These are phyloP conservation scores for Peziza echinospora DNA, from an alignment of 495 filamentous ascomycete species.

Conservation along the genomic window DNA sequence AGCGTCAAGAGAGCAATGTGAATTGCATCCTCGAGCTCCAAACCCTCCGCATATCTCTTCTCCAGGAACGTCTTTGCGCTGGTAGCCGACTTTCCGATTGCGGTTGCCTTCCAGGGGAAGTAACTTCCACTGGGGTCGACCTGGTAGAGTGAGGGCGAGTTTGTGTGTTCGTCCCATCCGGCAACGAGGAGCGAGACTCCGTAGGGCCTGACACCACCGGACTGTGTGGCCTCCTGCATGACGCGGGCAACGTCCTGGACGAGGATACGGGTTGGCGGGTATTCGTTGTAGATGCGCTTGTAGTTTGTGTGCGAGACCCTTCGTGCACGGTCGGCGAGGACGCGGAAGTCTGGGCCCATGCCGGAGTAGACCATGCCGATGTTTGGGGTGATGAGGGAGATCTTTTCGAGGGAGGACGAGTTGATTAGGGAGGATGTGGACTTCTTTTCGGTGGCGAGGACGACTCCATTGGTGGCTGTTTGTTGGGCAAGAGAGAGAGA, in stretches of 20 bases:
- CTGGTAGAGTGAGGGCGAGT: slow-evolving; percentile 92
- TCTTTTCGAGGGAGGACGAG: slow-evolving; percentile 82
- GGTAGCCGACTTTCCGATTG: slow-evolving; percentile 94
- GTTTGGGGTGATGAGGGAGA: slow-evolving; percentile 92
- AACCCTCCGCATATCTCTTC: slow-evolving; percentile 90
- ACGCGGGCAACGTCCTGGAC: slow-evolving; percentile 95
- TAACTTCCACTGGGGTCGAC: slow-evolving; percentile 93
- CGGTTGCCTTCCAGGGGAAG: slow-evolving; percentile 98
- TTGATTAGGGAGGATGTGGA: slow-evolving; percentile 94
- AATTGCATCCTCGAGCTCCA: slow-evolving; percentile 95
- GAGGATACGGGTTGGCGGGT: slow-evolving; percentile 92
- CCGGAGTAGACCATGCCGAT: slow-evolving; percentile 99
- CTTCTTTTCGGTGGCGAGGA: slow-evolving; percentile 98
- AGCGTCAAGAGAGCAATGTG: slow-evolving; percentile 94
- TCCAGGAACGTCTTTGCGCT: slow-evolving; percentile 97
- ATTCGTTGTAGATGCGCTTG: slow-evolving; percentile 99
- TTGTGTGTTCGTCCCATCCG: slow-evolving; percentile 99
- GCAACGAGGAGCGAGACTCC: slow-evolving; percentile 88
- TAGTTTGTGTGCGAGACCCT: slow-evolving; percentile 98
- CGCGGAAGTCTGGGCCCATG: slow-evolving; percentile 96
- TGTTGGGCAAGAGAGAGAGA: too few relatives aligned
- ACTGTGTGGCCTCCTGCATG: slow-evolving; percentile 97
- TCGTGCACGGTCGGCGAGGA: slow-evolving; percentile 89
- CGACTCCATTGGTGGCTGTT: slow-evolving; percentile 93
- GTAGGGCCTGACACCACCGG: slow-evolving; percentile 92